phyloP scores from a whole-genome alignment of 169 alveolate genomes.

The Cyclospora cayetanensis region DNA sequence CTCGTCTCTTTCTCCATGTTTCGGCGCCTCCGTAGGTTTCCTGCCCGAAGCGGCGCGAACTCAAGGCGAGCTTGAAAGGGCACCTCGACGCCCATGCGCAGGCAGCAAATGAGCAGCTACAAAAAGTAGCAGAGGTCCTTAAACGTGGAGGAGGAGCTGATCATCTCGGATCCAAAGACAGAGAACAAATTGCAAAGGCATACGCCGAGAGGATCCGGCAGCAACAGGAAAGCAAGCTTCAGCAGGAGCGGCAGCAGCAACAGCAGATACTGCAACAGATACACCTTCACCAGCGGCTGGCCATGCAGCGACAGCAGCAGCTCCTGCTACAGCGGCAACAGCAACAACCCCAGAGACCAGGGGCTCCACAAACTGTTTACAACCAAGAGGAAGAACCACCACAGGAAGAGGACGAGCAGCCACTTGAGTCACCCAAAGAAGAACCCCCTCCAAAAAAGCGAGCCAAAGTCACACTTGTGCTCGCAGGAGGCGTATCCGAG shows the following conservation, averaged over 20 bases:
- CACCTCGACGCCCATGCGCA: background rate
- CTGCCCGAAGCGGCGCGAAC: background rate
- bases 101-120: background rate
- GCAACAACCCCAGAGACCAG: background rate
- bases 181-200: background rate
- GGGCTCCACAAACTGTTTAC: background rate
- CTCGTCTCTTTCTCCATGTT: background rate
- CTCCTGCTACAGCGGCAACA: background rate
- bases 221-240: background rate
- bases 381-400: background rate
- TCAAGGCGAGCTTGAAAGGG: background rate
- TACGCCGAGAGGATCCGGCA: background rate
- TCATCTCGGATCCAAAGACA: background rate
- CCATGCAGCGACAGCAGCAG: background rate
- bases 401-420: background rate
- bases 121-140: background rate
- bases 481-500: background rate
- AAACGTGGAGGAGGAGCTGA: background rate
- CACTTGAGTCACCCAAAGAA: background rate
- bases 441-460: background rate
- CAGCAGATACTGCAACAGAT: background rate
- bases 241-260: conserved; percentile 6
- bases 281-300: background rate
- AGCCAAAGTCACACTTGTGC: background rate
- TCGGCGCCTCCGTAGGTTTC: background rate